A percentile compares a stretch with the other conserved stretches of the same genome.
These are phyloP conservation scores for Calonectria henricotiae DNA, from an alignment of 2,329 filamentous ascomycete species.

Conservation along the genomic window DNA sequence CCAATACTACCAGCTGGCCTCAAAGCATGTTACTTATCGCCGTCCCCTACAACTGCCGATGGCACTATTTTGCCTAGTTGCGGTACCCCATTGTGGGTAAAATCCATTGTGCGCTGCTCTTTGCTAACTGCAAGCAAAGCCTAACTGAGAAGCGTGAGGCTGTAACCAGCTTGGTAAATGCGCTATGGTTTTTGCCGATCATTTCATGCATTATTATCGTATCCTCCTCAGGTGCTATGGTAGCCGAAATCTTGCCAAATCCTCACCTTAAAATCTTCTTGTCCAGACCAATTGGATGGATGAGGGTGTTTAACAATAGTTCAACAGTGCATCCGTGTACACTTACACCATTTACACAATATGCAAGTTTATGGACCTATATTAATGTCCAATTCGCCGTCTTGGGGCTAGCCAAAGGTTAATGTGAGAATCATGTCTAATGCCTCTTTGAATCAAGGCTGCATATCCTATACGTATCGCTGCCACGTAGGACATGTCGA, in stretches of 20 bases:
- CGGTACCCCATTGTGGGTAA: background rate
- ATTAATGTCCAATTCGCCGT: too few species aligned
- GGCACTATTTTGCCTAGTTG: background rate
- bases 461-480: too few species aligned
- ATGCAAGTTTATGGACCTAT: too few species aligned
- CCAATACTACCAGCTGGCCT: background rate
- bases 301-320: background rate
- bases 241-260: conserved; percentile 70
- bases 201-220: conserved; percentile 73
- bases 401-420: too few species aligned
- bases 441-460: too few species aligned
- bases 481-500: too few species aligned
- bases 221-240: conserved; percentile 70
- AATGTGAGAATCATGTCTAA: too few species aligned
- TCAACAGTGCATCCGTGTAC: background rate
- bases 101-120: background rate
- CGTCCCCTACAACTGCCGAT: background rate
- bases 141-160: background rate
- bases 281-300: background rate
- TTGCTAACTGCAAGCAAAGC: background rate
- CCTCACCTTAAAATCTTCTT: conserved; percentile 54
- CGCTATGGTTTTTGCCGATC: conserved; percentile 74
- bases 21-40: background rate
- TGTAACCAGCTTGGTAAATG: conserved; percentile 58
- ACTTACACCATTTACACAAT: too few species aligned